Evolutionary conservation across 371 early-diverging fungal species (phyloP).

Genomic region (Mucor piriformis): DNA sequence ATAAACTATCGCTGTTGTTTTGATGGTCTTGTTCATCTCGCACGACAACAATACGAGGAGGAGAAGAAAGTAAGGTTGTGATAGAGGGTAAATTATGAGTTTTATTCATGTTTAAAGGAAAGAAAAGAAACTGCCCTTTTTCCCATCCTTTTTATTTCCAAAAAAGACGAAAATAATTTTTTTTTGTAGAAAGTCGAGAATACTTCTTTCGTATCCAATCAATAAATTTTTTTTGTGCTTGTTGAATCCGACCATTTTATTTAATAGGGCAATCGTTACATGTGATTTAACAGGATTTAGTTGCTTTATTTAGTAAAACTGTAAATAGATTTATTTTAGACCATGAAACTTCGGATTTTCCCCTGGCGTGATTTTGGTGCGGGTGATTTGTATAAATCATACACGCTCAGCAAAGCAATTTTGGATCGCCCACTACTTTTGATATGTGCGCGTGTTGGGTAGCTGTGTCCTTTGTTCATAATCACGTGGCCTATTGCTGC

Average conservation of each 20-base stretch:
- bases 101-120: conserved; percentile 19
- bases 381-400: conserved; percentile 8
- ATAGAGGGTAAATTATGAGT: conserved; percentile 38
- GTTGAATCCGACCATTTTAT: conserved; percentile 26
- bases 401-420: conserved; percentile 34
- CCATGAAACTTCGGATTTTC: conserved; percentile 25
- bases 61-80: conserved; percentile 24
- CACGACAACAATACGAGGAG: conserved; percentile 20
- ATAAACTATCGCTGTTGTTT: conserved; percentile 2
- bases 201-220: conserved; percentile 14
- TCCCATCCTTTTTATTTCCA: conserved; percentile 17
- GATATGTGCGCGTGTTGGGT: conserved; percentile 35
- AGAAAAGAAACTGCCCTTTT: conserved; percentile 6
- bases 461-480: not conserved
- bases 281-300: not conserved
- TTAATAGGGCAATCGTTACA: not conserved
- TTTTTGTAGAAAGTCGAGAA: conserved; percentile 31
- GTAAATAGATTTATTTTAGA: conserved; percentile 4
- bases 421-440: conserved; percentile 16
- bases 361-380: conserved; percentile 3
- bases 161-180: conserved; percentile 22
- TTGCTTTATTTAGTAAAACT: not conserved
- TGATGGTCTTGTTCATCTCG: not conserved
- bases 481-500: conserved; percentile 40
- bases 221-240: conserved; percentile 34